Evolutionary conservation across 306 rosid species (phyloP).

Genomic region (Boehmeria nivea): DNA sequence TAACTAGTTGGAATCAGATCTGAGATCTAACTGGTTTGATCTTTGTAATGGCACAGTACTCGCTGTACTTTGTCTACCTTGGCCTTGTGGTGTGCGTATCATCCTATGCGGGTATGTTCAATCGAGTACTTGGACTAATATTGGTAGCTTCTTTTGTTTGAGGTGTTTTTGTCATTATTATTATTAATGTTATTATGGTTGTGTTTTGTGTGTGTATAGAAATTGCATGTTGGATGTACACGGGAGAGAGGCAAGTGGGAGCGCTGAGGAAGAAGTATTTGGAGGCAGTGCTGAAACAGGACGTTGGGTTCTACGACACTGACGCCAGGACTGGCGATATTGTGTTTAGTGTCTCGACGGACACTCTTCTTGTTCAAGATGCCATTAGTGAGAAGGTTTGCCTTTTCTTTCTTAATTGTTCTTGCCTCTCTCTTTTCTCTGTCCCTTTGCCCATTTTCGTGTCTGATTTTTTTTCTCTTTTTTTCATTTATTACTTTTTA

Average conservation of each 20-base stretch:
- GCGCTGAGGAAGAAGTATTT: slow-evolving; percentile 89
- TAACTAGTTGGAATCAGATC: slow-evolving; percentile 40
- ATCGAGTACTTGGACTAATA: too few species aligned
- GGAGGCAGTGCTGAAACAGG: slow-evolving; percentile 90
- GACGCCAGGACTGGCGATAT: slow-evolving; percentile 98
- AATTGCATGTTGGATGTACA: slow-evolving; percentile 98
- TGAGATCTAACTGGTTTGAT: slow-evolving; percentile 22
- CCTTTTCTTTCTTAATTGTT: slow-evolving; percentile 1
- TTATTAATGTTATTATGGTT: neutral
- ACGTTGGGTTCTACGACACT: slow-evolving; percentile 96
- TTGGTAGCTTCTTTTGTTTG: too few species aligned
- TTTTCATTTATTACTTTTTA: too few species aligned
- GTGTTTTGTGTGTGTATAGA: slow-evolving; percentile 28
- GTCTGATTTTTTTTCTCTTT: too few species aligned
- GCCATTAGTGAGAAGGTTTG: slow-evolving; percentile 96
- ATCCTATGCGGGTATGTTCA: slow-evolving; percentile 79
- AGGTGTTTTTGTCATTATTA: neutral
- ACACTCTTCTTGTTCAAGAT: slow-evolving; percentile 94
- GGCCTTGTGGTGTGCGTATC: slow-evolving; percentile 87
- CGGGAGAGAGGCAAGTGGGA: slow-evolving; percentile 93
- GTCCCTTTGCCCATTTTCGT: too few species aligned
- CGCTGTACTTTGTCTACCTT: slow-evolving; percentile 86
- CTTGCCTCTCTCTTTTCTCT: neutral
- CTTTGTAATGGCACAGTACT: slow-evolving; percentile 58
- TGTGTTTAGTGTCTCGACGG: slow-evolving; percentile 93